phyloP scores from a whole-genome alignment of 116 monocot genomes.

The Dioscorea cayenensis region DNA sequence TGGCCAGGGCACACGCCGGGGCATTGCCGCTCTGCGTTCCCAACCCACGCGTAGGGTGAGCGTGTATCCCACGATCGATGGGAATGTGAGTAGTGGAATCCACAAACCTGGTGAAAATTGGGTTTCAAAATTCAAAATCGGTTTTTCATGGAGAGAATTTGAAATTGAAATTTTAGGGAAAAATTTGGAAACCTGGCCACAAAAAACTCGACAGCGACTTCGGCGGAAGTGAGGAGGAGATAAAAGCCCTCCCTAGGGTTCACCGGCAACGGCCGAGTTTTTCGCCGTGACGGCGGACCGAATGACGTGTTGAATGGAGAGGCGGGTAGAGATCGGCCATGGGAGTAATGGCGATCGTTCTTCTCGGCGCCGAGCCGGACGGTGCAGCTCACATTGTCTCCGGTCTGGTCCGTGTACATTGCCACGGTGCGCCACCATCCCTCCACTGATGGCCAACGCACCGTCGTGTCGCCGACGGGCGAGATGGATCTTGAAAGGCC shows the following conservation, averaged over 20 bases:
- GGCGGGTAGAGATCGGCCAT: slow-evolving; percentile 58
- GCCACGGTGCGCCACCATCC: slow-evolving; percentile 84
- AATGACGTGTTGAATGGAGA: slow-evolving; percentile 71
- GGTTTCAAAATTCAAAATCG: too few relatives aligned
- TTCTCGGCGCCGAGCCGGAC: slow-evolving; percentile 70
- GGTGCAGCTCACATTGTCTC: slow-evolving; percentile 54
- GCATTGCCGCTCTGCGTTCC: slow-evolving; percentile 71
- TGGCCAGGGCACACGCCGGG: slow-evolving; percentile 83
- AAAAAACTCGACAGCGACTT: slow-evolving; percentile 80
- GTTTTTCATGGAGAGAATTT: too few relatives aligned
- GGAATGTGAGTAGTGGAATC: slow-evolving; percentile 99
- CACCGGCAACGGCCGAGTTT: slow-evolving; percentile 58
- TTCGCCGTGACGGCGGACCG: slow-evolving; percentile 50
- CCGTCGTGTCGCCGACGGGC: slow-evolving; percentile 1
- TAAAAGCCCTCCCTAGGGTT: slow-evolving; percentile 74
- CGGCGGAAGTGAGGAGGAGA: slow-evolving; percentile 74
- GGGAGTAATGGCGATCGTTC: slow-evolving; percentile 58
- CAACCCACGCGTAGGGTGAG: slow-evolving; percentile 97
- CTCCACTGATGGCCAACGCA: slow-evolving; percentile 26
- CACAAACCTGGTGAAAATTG: slow-evolving; percentile 23
- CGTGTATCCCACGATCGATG: slow-evolving; percentile 87
- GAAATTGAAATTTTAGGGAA: neutral
- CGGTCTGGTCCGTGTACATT: slow-evolving; percentile 94
- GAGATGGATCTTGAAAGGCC: slow-evolving; percentile 71
- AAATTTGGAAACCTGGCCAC: slow-evolving; percentile 22